These are phyloP conservation scores for Tricholoma sp. DNA, from an alignment of 768 basidiomycete genomes.

Conservation along the genomic window DNA sequence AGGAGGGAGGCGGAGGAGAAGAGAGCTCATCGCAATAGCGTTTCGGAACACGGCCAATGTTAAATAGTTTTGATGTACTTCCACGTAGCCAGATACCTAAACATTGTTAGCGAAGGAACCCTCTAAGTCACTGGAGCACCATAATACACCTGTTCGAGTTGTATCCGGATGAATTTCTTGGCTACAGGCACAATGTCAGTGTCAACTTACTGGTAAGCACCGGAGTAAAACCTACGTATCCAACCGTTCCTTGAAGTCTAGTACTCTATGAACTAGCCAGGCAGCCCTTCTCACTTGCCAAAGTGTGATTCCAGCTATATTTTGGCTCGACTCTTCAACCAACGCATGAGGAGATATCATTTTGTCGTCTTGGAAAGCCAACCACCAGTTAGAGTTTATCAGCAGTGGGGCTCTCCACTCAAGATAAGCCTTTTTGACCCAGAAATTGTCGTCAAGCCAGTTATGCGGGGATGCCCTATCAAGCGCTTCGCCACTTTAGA, in stretches of 20 bases:
- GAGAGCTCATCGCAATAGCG: slow-evolving; percentile 61
- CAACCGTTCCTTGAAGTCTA: slow-evolving; percentile 68
- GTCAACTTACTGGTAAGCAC: slow-evolving; percentile 1
- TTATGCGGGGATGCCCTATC: slow-evolving; percentile 82
- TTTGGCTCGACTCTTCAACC: slow-evolving; percentile 31
- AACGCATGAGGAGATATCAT: slow-evolving; percentile 45
- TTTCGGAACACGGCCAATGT: slow-evolving; percentile 71
- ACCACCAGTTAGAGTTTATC: slow-evolving; percentile 96
- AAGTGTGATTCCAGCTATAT: slow-evolving; percentile 47
- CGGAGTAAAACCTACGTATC: slow-evolving; percentile 38
- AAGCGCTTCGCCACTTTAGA: slow-evolving; percentile 48
- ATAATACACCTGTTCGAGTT: slow-evolving; percentile 55
- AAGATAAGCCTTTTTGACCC: slow-evolving; percentile 84
- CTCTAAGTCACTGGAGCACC: not conserved
- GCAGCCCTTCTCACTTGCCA: slow-evolving; percentile 88
- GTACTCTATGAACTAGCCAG: slow-evolving; percentile 67
- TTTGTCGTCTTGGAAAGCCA: slow-evolving; percentile 75
- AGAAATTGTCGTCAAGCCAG: slow-evolving; percentile 94
- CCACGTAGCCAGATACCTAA: slow-evolving; percentile 63
- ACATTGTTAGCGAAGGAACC: not conserved
- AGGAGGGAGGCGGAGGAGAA: slow-evolving; percentile 35
- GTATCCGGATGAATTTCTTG: slow-evolving; percentile 68
- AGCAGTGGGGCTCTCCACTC: slow-evolving; percentile 83
- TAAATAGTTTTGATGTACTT: slow-evolving; percentile 61
- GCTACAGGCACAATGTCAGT: slow-evolving; percentile 30